A percentile compares a stretch with the other conserved stretches of the same genome.
phyloP scores from a whole-genome alignment of 305 asterid species.

The Fraxinus angustifolia region DNA sequence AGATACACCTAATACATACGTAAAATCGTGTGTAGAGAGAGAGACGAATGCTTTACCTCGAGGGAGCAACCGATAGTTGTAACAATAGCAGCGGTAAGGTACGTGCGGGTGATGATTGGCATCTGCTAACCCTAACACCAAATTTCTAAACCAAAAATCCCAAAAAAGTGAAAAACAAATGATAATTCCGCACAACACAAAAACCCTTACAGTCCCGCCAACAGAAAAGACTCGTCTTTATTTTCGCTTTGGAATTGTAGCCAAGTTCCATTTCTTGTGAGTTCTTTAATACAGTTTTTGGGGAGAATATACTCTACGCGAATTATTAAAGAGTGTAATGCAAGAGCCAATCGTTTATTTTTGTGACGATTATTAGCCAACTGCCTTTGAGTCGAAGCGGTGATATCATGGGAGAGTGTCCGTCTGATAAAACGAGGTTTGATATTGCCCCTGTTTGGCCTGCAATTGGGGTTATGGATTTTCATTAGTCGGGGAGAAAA shows the following conservation, averaged over 20 bases:
- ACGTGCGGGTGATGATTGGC: constrained; percentile 96
- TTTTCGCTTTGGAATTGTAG: not conserved
- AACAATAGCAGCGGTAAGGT: constrained; percentile 91
- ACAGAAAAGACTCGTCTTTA: not conserved
- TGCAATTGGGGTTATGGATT: no score
- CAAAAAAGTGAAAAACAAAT: constrained; percentile 10
- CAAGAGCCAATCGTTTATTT: constrained; percentile 32
- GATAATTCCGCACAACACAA: not conserved
- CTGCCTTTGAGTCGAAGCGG: not conserved
- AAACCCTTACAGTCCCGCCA: not conserved
- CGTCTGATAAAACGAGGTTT: not conserved
- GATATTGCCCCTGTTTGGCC: not conserved
- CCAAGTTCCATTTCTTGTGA: not conserved
- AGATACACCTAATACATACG: not conserved
- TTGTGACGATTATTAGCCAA: constrained; percentile 23
- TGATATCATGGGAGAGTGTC: constrained; percentile 20
- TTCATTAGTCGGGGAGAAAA: no score
- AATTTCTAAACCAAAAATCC: not conserved
- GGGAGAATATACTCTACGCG: constrained; percentile 9
- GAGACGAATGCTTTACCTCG: constrained; percentile 37
- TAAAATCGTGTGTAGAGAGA: not conserved
- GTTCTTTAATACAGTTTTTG: not conserved
- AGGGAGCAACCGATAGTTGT: constrained; percentile 94
- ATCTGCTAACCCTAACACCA: constrained; percentile 46
- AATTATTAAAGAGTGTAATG: not conserved